Base-by-base conservation (phyloP, 495 filamentous ascomycete genomes). In the Astrocystis sublimbata region DNA sequence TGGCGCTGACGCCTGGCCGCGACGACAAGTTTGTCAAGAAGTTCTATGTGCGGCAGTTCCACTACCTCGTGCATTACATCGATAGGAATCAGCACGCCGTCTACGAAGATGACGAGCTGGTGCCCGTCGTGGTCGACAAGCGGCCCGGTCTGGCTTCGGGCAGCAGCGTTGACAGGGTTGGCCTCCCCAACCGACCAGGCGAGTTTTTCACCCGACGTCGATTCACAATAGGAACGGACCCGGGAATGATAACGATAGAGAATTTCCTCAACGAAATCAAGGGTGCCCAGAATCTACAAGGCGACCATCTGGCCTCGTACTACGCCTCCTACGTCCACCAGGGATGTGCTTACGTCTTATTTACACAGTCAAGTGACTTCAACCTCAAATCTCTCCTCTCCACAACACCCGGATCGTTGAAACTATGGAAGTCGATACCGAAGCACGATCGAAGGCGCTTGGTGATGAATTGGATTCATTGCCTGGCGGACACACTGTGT, bases 401-500 rank as follows among this genome's bases (percentile, higher is more conserved):
- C 12, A 88, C 88, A 41, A 79, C 80, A 19, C 89, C 89, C 2
- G 74, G 79, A 43, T 75, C 76, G 5, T 85, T 92, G 76, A 92
- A 78, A 43, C 75, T 75, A 4, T 85, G 92, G 76, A 92, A 93
- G 69, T 81, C 81, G 3, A 76, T 96, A 2, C 70, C 86, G 2
- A 96, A 96, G 70, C 78, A 85, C 58, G 81, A 85, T n/a, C 85
- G 90, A 28, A 84, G 89, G 30, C 75, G 80, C 31, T 79, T 88
- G 3, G 72, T 96, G 15, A 79, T 96, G 67, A 87, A 89, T 65
- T 97, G 93, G 93, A 85, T 93, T 41, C 91, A 92, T 73, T 97
- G 93, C 69, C 81, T 98, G 2, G 81, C 85, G 0, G 89, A 92
- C 63, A 90, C 88, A 9, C 69, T 96, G 23, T 86, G 88, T 45